Evolutionary conservation across 2,329 filamentous ascomycete species (phyloP), one percentile per base, ranked within the genome.

Genomic region (Ploettnerulaceae sp.): DNA sequence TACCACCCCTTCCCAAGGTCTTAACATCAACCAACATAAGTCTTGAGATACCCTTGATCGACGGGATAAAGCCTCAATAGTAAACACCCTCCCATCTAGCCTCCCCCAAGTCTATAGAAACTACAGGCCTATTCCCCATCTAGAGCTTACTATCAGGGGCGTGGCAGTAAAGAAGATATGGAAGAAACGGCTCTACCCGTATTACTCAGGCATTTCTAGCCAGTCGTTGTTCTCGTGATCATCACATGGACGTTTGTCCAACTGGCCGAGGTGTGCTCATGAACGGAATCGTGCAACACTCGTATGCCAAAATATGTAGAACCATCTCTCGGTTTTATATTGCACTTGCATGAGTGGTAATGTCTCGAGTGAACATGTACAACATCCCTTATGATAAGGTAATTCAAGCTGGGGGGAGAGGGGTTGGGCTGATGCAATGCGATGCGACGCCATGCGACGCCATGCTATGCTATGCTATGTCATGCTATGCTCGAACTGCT

Each of bases 301-400:
- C 54, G 52, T 58, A 53, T 59, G 53, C 57, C 53, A 56, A 53
- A 57, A 37, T 40, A 56, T 56, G 47, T 45, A 51, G 49, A 56
- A 43, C 39, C 48, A 41, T 32, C 40, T 48, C 8, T 11, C 38
- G 46, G 33, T 15, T 49, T 52, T 50, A 57, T 56, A 54, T 57
- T 55, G 48, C 48, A 39, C 48, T 47, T 55, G 57, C 52, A 57
- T 52, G 47, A 26, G 44, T 45, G 31, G 44, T 31, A 26, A 37
- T 41, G 38, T 48, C 45, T 50, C 45, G 38, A 52, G 49, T 51
- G 47, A 52, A 47, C 24, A 35, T 57, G 53, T 57, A 48, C 48
- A 45, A 59, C 56, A 46, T 48, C 8, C 25, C 8, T 32, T 5
- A 14, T 32, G 29, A 32, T 32, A n/a, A n/a, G n/a, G n/a, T n/a